phyloP scores from a whole-genome alignment of 2,329 filamentous ascomycete genomes.

The Sporothrix brunneoviolacea region DNA sequence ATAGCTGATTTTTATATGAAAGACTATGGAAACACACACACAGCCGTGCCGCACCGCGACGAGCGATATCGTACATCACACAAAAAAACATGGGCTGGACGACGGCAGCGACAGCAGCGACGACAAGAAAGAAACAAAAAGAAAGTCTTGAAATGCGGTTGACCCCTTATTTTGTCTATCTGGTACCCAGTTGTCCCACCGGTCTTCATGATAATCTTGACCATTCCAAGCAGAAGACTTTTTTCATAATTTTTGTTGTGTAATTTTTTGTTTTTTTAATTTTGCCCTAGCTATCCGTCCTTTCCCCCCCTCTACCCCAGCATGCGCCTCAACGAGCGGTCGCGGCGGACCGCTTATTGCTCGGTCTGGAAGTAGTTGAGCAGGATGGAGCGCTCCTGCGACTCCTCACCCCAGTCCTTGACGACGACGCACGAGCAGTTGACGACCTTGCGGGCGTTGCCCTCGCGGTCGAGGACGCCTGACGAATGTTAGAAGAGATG shows the following conservation, averaged over 20 bases:
- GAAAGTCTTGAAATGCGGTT: not conserved
- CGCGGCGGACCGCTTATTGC: constrained; percentile 44
- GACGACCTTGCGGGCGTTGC: constrained; percentile 99
- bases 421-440: constrained; percentile 99
- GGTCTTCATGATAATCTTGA: not conserved
- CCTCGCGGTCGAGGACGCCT: constrained; percentile 98
- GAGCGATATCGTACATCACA: not conserved
- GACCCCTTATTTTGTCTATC: constrained; percentile 12
- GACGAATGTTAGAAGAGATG: not conserved
- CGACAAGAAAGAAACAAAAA: not conserved
- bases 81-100: constrained; percentile 3
- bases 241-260: not conserved
- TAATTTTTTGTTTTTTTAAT: constrained; percentile 4
- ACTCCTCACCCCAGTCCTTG: constrained; percentile 99
- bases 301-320: not conserved
- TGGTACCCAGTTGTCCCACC: constrained; percentile 12
- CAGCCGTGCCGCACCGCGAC: not conserved
- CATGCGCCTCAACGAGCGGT: not conserved
- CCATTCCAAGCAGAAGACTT: not conserved
- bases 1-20: no score
- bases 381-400: constrained; percentile 95
- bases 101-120: not conserved
- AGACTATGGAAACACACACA: not conserved
- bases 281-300: constrained; percentile 1
- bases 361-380: constrained; percentile 99